Conservation (phyloP, 2,329 filamentous ascomycete species). For the Colletotrichum tanaceti region DNA sequence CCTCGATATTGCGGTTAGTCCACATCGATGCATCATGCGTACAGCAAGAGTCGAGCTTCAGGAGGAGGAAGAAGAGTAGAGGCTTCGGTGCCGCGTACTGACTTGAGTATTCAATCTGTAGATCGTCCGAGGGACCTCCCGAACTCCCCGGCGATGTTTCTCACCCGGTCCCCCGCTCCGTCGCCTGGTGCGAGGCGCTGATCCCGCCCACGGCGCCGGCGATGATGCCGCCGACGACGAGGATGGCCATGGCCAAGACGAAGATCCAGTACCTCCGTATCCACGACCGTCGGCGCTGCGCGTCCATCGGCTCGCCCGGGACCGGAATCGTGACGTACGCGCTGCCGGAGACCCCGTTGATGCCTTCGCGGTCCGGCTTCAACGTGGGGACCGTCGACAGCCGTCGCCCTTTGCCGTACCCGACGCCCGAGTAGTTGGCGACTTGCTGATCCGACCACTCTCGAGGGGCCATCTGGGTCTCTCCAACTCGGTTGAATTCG, state of each 20-base stretch:
- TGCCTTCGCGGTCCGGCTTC: neutral
- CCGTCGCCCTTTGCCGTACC: slow-evolving; percentile 8
- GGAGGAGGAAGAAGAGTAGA: neutral
- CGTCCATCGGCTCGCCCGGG: neutral
- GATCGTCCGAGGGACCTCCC: neutral
- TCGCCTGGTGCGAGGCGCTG: slow-evolving; percentile 14
- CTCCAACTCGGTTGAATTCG: too few relatives aligned
- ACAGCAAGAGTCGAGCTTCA: too few relatives aligned
- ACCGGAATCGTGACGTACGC: slow-evolving; percentile 31
- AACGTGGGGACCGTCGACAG: slow-evolving; percentile 1
- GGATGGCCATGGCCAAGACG: slow-evolving; percentile 30
- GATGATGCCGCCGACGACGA: slow-evolving; percentile 30
- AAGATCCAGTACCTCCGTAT: slow-evolving; percentile 35
- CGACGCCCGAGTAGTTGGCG: neutral
- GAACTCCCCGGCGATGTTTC: too few relatives aligned
- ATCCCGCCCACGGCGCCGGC: slow-evolving; percentile 33
- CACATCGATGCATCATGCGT: too few relatives aligned
- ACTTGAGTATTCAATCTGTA: neutral
- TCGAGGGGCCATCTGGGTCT: slow-evolving; percentile 1
- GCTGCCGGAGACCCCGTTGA: slow-evolving; percentile 19
- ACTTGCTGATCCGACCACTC: slow-evolving; percentile 18
- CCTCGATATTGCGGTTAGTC: neutral
- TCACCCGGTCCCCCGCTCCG: neutral
- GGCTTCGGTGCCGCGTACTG: neutral
- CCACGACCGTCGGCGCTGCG: slow-evolving; percentile 7